Evolutionary conservation across 2,329 filamentous ascomycete genomes (phyloP).

Genomic region (Ceratocystiopsis minuta): DNA sequence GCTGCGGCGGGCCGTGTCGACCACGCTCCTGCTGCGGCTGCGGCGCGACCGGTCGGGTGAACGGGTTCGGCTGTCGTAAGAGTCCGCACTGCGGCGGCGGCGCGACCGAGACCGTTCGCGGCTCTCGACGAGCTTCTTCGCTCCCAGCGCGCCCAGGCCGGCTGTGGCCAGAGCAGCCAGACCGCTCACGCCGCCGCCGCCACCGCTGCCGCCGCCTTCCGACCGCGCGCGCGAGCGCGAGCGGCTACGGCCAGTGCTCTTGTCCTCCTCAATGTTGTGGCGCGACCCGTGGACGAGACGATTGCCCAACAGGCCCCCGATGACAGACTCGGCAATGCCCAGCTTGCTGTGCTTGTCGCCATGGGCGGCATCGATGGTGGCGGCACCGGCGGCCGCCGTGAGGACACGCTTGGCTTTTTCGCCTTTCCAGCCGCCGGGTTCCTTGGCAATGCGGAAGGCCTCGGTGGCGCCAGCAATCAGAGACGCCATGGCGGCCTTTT

Average conservation of each 20-base stretch:
- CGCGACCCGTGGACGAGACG: constrained; percentile 66
- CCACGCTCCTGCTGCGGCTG: constrained; percentile 47
- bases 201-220: constrained; percentile 19
- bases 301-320: constrained; percentile 76
- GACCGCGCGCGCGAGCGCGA: constrained; percentile 50
- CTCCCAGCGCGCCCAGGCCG: constrained; percentile 40
- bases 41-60: constrained; percentile 24
- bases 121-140: constrained; percentile 39
- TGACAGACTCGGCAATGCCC: constrained; percentile 68
- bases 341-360: constrained; percentile 62
- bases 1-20: constrained; percentile 41
- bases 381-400: constrained; percentile 72
- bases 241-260: constrained; percentile 42
- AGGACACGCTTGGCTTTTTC: constrained; percentile 83
- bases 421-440: constrained; percentile 76
- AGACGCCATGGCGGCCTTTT: constrained; percentile 81
- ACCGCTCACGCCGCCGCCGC: constrained; percentile 27
- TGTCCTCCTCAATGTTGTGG: constrained; percentile 45
- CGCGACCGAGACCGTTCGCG: constrained; percentile 33
- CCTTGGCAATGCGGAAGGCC: constrained; percentile 77
- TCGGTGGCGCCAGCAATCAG: constrained; percentile 80
- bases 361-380: constrained; percentile 64
- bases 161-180: constrained; percentile 47
- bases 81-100: constrained; percentile 32
- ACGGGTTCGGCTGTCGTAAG: constrained; percentile 24